Evolutionary conservation across 139 green algal species (phyloP).

Genomic region (Trebouxia sp.): DNA sequence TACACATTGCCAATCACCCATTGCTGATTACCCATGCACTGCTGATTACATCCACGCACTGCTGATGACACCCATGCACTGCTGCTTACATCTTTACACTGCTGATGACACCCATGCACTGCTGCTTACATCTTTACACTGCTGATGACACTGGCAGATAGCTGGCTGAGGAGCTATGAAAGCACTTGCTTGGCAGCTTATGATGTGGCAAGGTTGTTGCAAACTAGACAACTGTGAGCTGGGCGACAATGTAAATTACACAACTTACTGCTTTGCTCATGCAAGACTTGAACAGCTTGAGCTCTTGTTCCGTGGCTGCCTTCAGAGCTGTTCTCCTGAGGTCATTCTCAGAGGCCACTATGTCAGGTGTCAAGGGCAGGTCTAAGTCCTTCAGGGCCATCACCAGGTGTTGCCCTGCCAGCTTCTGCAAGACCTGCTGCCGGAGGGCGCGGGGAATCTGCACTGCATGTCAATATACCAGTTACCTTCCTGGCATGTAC

Average conservation of each 20-base stretch:
- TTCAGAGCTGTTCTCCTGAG: not conserved
- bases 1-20: too few species aligned
- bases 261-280: not conserved
- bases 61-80: too few species aligned
- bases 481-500: not conserved
- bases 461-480: not conserved
- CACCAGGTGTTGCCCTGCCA: slow-evolving; percentile 5
- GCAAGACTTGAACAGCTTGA: slow-evolving; percentile 20
- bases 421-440: slow-evolving; percentile 14
- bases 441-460: slow-evolving; percentile 4
- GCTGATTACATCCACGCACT: too few species aligned
- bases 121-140: too few species aligned
- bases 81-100: too few species aligned
- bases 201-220: too few species aligned
- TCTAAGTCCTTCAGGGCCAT: not conserved
- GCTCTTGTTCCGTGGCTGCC: slow-evolving; percentile 3
- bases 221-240: too few species aligned
- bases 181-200: too few species aligned
- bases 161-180: too few species aligned
- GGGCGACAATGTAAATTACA: not conserved
- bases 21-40: too few species aligned
- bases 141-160: too few species aligned
- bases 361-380: not conserved
- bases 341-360: not conserved
- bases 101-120: too few species aligned